phyloP scores from a whole-genome alignment of 2,329 filamentous ascomycete species.

The Cladosporium sphaerospermum region DNA sequence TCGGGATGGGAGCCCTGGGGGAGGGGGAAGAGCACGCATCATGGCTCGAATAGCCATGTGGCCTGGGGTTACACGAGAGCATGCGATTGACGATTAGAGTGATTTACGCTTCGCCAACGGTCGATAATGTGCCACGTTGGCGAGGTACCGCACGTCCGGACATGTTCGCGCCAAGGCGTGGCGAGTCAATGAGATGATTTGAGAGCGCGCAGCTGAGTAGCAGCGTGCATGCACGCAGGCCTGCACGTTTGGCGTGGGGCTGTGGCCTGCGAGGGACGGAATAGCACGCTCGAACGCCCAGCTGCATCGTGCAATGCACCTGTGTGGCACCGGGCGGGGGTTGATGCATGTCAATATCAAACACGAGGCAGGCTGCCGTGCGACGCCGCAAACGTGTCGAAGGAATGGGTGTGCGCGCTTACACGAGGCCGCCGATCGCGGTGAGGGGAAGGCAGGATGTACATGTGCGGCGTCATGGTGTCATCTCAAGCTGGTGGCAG shows the following conservation, averaged over 20 bases:
- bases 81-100: neutral
- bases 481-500: too few relatives aligned
- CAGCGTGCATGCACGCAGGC: neutral
- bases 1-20: neutral
- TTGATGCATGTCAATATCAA: constrained; percentile 9
- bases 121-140: constrained; percentile 4
- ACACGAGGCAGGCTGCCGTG: constrained; percentile 11
- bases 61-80: neutral
- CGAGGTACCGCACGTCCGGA: constrained; percentile 3
- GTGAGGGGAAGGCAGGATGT: neutral
- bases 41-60: neutral
- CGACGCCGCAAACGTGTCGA: constrained; percentile 10
- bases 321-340: neutral
- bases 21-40: neutral
- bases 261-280: too few relatives aligned
- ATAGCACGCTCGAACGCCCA: too few relatives aligned
- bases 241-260: too few relatives aligned
- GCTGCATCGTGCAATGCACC: too few relatives aligned
- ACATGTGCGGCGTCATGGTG: too few relatives aligned
- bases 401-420: constrained; percentile 4
- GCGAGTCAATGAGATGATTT: constrained; percentile 7
- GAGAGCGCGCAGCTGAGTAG: too few relatives aligned
- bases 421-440: constrained; percentile 1
- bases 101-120: neutral
- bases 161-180: constrained; percentile 4